Evolutionary conservation across 1,284 basidiomycete species (phyloP).

Genomic region (Fistulinella cinereoalba): DNA sequence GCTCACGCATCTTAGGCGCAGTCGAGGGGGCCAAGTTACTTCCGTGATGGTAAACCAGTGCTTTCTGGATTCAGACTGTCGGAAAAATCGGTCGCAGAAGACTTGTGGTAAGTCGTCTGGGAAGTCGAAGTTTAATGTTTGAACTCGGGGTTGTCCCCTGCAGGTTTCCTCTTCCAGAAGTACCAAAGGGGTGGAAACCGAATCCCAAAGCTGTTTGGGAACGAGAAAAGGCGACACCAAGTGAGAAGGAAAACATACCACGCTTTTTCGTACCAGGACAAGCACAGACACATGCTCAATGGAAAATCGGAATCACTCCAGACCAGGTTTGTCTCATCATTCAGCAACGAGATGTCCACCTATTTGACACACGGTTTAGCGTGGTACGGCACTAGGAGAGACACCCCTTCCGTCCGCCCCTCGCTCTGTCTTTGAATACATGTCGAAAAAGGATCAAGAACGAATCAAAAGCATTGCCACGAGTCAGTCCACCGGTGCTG

Average conservation of each 20-base stretch:
- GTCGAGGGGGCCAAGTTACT: slow-evolving; percentile 38
- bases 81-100: slow-evolving; percentile 64
- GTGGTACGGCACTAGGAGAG: slow-evolving; percentile 84
- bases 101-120: slow-evolving; percentile 59
- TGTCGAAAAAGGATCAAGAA: slow-evolving; percentile 87
- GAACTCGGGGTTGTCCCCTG: slow-evolving; percentile 8
- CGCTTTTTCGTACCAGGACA: slow-evolving; percentile 23
- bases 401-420: slow-evolving; percentile 63
- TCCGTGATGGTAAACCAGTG: slow-evolving; percentile 74
- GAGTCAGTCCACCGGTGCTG: slow-evolving; percentile 24
- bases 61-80: slow-evolving; percentile 75
- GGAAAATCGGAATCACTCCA: slow-evolving; percentile 59
- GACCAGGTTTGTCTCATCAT: slow-evolving; percentile 54
- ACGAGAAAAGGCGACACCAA: slow-evolving; percentile 49
- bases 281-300: slow-evolving; percentile 43
- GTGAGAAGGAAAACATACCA: slow-evolving; percentile 36
- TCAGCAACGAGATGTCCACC: background rate
- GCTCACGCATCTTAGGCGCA: slow-evolving; percentile 39
- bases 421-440: slow-evolving; percentile 88
- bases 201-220: slow-evolving; percentile 81
- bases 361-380: slow-evolving; percentile 41
- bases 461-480: slow-evolving; percentile 69
- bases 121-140: slow-evolving; percentile 3
- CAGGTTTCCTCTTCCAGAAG: slow-evolving; percentile 79
- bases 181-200: slow-evolving; percentile 83